Evolutionary conservation across 176 grass and related monocot species (phyloP), one percentile per base, ranked within the genome.

Genomic region (Bonia amplexicaulis): DNA sequence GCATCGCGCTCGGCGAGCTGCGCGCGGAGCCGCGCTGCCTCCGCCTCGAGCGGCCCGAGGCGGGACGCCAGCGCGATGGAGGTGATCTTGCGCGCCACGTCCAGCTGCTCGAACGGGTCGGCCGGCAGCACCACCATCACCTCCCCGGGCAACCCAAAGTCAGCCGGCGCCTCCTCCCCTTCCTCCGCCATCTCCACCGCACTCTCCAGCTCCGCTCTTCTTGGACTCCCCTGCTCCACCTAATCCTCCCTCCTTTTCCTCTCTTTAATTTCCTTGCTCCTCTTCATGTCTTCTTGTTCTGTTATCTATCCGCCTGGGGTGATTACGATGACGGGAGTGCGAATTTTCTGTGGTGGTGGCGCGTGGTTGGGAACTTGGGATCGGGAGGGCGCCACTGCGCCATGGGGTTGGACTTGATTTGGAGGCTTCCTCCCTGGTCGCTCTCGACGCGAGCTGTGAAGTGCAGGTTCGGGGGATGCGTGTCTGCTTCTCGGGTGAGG

Each of bases 11-110:
- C 90, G 64, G 88, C 81, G 67, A 98, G 88, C 66, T 54, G 48
- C 20, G 77, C 70, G 41, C 88, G 87, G 65, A 98, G 75, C 20
- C 2, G 31, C 47, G 83, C 60, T 58, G 81, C 78, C 88, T 96
- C 96, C 46, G 86, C 87, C 90, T 98, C 93, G 57, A 98, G 86
- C 3, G 62, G 40, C 7, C 83, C 85, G 13, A 98, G 40, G 73
- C 96, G 96, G 54, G 86, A 80, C 33, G 91, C 86, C 2, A 99
- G 86, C 51, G 96, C 96, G 64, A 96, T 88, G 79, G 96, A 99
- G 69, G 96, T 99, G 87, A 99, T 92, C 90, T 73, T 99, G 11
- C 93, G 93, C 78, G 96, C 96, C 81, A 96, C 91, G 75, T 98
- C 96, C 14, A 98, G 96, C 85, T 89, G 96, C 78, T 95, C 96